Percentiles rank a stretch among this genome's conserved stretches.
These are phyloP conservation scores for Leptomonas pyrrhocoris DNA, from an alignment of 208 protist genomes.

Conservation along the genomic window DNA sequence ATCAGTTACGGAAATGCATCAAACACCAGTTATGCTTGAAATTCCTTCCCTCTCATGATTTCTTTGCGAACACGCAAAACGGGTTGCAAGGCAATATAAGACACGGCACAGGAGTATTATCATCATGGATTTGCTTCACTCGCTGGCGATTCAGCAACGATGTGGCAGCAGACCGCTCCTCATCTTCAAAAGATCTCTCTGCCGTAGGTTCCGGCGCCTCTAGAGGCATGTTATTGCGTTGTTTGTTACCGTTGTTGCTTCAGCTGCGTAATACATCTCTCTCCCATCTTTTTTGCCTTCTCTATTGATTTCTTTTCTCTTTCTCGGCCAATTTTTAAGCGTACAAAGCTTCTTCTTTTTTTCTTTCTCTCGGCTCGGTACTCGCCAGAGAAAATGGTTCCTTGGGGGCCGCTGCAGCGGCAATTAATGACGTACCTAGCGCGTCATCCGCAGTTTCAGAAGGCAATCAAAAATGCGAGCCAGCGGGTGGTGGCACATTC, in stretches of 20 bases:
- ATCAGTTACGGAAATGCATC: no score
- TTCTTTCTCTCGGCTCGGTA: no score
- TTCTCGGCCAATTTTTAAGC: no score
- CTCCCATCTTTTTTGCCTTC: background rate
- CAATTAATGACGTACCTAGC: constrained; percentile 43
- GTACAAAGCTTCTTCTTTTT: no score
- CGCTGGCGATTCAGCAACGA: no score
- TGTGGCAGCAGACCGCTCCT: no score
- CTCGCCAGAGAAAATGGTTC: constrained; percentile 25
- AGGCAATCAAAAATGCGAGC: constrained; percentile 30
- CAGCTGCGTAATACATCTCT: background rate
- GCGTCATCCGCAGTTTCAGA: constrained; percentile 40
- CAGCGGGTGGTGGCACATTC: constrained; percentile 29
- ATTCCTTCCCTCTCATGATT: background rate
- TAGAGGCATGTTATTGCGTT: background rate
- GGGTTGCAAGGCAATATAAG: no score
- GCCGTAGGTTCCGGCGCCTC: no score
- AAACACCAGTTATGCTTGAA: background rate
- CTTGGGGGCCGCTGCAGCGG: constrained; percentile 40
- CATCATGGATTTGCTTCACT: no score
- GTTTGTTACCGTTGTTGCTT: background rate
- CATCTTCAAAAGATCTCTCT: no score
- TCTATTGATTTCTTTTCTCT: no score
- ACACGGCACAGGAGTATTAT: no score
- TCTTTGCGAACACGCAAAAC: background rate